Evolutionary conservation across 169 alveolate genomes (phyloP), one percentile per base, ranked within the genome.

Genomic region (Theileria annulata): DNA sequence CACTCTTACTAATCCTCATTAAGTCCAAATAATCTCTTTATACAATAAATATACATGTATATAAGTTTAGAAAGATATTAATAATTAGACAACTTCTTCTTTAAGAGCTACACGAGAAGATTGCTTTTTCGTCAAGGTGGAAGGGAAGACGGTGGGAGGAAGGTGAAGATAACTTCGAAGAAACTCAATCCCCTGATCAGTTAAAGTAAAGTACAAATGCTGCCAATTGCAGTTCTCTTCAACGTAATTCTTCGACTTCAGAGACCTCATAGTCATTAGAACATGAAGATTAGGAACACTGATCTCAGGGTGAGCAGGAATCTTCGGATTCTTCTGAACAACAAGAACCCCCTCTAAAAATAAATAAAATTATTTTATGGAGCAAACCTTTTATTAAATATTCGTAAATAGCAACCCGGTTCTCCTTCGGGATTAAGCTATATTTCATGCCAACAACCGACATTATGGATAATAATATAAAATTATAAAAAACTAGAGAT

Each of bases 91-190:
- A 31, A 25, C 81, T 80, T 81, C 77, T 21, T 70, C 88, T 74
- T 75, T 76, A 3, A 77, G 62, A 21, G 64, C 77, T 2, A 87
- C 91, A 62, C 90, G 80, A 0, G 92, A 62, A 12, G 91, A 77
- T 3, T 80, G 79, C 86, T 92, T 93, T 91, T 94, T 95, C 69
- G 98, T 93, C 85, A 93, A 95, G 48, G 99, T 96, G 67, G 98
- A 95, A 28, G 99, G 99, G 89, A 95, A 93, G 67, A 95, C 96
- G 33, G 95, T 92, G 49, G 97, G 92, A 12, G 99, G 98, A 59
- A 96, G 93, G 79, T 96, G 96, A 48, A 95, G 83, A 85, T 76
- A 88, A 62, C 90, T 94, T 35, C 98, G 93, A 25, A 94, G 87
- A 78, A 71, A 92, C 85, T 92, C 96, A 75, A 94, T 89, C 49